A percentile compares a stretch with the other conserved stretches of the same genome.
These are phyloP conservation scores for Articulospora tetracladia DNA, from an alignment of 495 filamentous ascomycete genomes.

Conservation along the genomic window DNA sequence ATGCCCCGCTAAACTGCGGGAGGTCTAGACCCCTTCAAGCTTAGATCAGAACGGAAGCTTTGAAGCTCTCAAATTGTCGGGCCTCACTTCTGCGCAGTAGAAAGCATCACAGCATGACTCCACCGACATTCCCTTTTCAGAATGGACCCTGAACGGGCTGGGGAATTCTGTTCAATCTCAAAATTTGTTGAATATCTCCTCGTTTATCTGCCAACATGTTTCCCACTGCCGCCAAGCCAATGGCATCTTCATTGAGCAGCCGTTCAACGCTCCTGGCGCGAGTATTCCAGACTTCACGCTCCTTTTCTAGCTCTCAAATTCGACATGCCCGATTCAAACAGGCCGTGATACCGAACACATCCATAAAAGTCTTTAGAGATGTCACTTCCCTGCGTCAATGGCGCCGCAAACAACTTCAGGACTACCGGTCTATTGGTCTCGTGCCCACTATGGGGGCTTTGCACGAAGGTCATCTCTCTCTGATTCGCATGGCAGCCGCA, in stretches of 20 bases:
- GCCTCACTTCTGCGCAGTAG: constrained; percentile 20
- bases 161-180: not conserved
- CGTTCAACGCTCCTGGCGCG: not conserved
- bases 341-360: constrained; percentile 39
- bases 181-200: not conserved
- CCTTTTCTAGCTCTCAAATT: constrained; percentile 6
- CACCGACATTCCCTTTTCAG: not conserved
- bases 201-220: not conserved
- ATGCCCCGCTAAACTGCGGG: constrained; percentile 9
- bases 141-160: constrained; percentile 19
- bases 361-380: constrained; percentile 71
- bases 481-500: constrained; percentile 79
- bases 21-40: constrained; percentile 7
- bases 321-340: constrained; percentile 3
- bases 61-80: not conserved
- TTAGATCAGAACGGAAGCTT: not conserved
- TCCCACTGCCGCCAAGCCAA: not conserved
- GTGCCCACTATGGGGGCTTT: constrained; percentile 98
- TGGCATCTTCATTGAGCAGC: not conserved
- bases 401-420: constrained; percentile 62
- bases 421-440: constrained; percentile 72
- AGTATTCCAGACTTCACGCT: constrained; percentile 6
- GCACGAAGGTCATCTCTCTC: constrained; percentile 82
- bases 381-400: constrained; percentile 66
- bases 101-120: constrained; percentile 28